Base-by-base conservation (phyloP, 805 yeast species). In the Starmerella lactis-condensi region DNA sequence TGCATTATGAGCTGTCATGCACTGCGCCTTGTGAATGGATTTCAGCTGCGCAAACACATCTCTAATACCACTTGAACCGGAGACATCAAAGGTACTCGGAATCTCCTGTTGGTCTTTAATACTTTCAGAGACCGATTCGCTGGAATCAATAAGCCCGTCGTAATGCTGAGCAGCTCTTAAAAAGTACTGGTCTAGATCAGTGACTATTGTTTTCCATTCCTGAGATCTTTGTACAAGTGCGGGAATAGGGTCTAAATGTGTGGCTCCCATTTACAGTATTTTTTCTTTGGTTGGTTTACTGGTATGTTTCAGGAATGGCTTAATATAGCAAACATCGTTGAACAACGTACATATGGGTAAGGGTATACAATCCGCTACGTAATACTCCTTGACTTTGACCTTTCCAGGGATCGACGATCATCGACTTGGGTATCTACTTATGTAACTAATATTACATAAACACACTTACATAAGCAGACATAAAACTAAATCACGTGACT, bases 151-250 rank as follows among this genome's bases (percentile, higher is more conserved):
- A 12, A 79, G 66, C 48, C 83, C 93, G 52, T 83, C 94, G 24
- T 38, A 30, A n/a, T 34, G 39, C 21, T 26, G 22, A 6, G 39
- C 28, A 1, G 39, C 38, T 2, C 34, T 37, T 38, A 66, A 67
- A 39, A 85, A 60, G 48, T 85, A 85, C 28, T 64, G 67, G 14
- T 78, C 63, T 34, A 85, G 56, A 22, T 85, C 74, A 38, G 72
- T 69, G 35, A 82, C 71, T 33, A 83, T 69, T 24, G 67, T 64
- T 36, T 93, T 62, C 94, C 95, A 85, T 2, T 91, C 75, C 30
- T 72, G 64, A 51, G 85, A 83, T 39, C 96, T 61, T 18, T 68
- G 64, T 2, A 93, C 89, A 37, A 85, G 59, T 5, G 77, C 67
- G 35, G 83, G 95, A 1, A 95, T 82, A 8, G 96, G 96, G 42